Percentiles rank a stretch among this genome's conserved stretches.
Evolutionary conservation across 345 rosid genomes (phyloP).

Genomic region (Psidium guajava): DNA sequence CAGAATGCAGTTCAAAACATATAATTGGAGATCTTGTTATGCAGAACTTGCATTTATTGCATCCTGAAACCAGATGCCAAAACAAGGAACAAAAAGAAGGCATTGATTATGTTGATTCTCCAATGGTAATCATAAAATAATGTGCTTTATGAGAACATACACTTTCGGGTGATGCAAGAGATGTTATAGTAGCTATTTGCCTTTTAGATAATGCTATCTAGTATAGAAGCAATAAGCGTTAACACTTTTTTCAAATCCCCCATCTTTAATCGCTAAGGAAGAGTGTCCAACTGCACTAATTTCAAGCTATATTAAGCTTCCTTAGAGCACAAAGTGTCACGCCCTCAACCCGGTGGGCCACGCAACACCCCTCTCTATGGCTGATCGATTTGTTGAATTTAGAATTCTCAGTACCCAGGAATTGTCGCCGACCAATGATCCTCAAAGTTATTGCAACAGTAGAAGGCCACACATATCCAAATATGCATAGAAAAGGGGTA

Average conservation of each 20-base stretch:
- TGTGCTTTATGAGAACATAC: background rate
- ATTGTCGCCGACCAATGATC: too few species aligned
- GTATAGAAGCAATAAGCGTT: conserved; percentile 80
- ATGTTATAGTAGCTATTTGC: conserved; percentile 54
- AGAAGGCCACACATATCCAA: too few species aligned
- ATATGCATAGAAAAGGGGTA: too few species aligned
- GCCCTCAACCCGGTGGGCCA: too few species aligned
- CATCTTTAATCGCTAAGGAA: conserved; percentile 52
- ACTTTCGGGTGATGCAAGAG: background rate
- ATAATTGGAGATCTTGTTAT: background rate
- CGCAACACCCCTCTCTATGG: too few species aligned
- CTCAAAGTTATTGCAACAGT: too few species aligned
- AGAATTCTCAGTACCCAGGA: too few species aligned
- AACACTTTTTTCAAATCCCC: conserved; percentile 52
- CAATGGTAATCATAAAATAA: background rate
- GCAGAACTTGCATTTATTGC: background rate
- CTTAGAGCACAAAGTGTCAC: conserved; percentile 2
- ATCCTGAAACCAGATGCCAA: background rate
- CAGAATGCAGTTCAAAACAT: background rate
- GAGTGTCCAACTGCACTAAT: conserved; percentile 12
- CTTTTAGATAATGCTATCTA: conserved; percentile 42
- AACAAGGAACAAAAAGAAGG: background rate
- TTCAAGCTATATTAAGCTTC: conserved; percentile 3
- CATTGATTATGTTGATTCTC: background rate
- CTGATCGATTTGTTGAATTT: too few species aligned